Evolutionary conservation across 2,329 filamentous ascomycete species (phyloP).

Genomic region (Coniochaeta sp.): DNA sequence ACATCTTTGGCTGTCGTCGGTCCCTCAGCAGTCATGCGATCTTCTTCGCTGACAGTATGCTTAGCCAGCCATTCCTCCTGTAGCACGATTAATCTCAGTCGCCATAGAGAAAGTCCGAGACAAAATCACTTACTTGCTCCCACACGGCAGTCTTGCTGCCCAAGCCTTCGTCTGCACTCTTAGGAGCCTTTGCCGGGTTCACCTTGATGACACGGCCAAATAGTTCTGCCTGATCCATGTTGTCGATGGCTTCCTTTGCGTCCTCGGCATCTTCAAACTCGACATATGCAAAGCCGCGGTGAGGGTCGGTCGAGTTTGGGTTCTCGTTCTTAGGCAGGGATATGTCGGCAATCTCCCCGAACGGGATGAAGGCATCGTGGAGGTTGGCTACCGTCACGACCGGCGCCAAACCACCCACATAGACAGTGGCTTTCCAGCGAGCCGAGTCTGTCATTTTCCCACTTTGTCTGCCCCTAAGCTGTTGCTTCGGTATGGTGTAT

Average conservation of each 20-base stretch:
- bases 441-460: slow-evolving; percentile 70
- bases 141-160: slow-evolving; percentile 92
- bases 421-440: slow-evolving; percentile 84
- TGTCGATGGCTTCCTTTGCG: slow-evolving; percentile 92
- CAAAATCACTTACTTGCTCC: slow-evolving; percentile 68
- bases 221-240: slow-evolving; percentile 96
- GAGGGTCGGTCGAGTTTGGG: slow-evolving; percentile 68
- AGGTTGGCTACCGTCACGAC: slow-evolving; percentile 68
- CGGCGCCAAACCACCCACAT: slow-evolving; percentile 81
- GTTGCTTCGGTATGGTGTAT: neutral
- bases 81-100: slow-evolving; percentile 11
- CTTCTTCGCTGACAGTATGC: slow-evolving; percentile 77
- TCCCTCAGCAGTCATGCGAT: slow-evolving; percentile 52
- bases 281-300: slow-evolving; percentile 93
- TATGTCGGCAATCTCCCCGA: slow-evolving; percentile 91
- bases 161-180: slow-evolving; percentile 77
- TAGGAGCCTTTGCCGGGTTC: slow-evolving; percentile 83
- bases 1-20: slow-evolving; percentile 42
- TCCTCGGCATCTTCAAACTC: slow-evolving; percentile 84
- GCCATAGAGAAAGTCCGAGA: neutral
- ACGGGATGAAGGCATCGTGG: slow-evolving; percentile 89
- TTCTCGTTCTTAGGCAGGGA: slow-evolving; percentile 82
- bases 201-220: slow-evolving; percentile 91
- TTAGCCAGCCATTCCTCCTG: slow-evolving; percentile 92
- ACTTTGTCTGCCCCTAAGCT: neutral